Evolutionary conservation across 495 filamentous ascomycete species (phyloP).

Genomic region (Penicillium atrosanguineum): DNA sequence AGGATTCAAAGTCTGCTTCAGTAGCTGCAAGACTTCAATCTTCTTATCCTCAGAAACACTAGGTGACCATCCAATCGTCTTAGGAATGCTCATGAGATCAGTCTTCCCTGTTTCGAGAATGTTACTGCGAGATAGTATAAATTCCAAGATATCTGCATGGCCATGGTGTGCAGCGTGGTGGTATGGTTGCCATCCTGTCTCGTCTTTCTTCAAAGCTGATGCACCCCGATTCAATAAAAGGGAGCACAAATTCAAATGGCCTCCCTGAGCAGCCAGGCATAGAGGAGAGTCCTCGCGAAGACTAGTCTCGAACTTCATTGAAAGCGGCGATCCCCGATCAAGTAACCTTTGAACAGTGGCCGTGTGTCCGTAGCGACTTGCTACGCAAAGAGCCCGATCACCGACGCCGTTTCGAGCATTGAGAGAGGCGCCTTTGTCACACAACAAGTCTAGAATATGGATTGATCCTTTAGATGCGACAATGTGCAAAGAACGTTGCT

Average conservation of each 20-base stretch:
- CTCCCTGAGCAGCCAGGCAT: slow-evolving; percentile 41
- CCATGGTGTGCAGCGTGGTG: slow-evolving; percentile 42
- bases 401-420: slow-evolving; percentile 37
- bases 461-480: slow-evolving; percentile 32
- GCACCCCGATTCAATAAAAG: slow-evolving; percentile 37
- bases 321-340: slow-evolving; percentile 36
- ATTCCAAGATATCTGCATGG: slow-evolving; percentile 31
- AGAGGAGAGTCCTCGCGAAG: slow-evolving; percentile 41
- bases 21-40: slow-evolving; percentile 17
- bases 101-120: slow-evolving; percentile 8
- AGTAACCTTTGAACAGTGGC: slow-evolving; percentile 38
- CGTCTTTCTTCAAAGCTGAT: slow-evolving; percentile 38
- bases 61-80: slow-evolving; percentile 26
- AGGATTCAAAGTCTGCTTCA: slow-evolving; percentile 7
- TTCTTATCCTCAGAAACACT: slow-evolving; percentile 24
- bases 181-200: slow-evolving; percentile 37
- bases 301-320: slow-evolving; percentile 21
- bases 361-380: slow-evolving; percentile 34
- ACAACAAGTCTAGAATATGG: slow-evolving; percentile 34
- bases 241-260: slow-evolving; percentile 36
- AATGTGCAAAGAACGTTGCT: slow-evolving; percentile 40
- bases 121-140: slow-evolving; percentile 21
- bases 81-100: slow-evolving; percentile 16
- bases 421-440: slow-evolving; percentile 36
- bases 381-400: slow-evolving; percentile 39